Evolutionary conservation across 2,329 filamentous ascomycete species (phyloP).

Genomic region (Coccinonectria pachysandricola): DNA sequence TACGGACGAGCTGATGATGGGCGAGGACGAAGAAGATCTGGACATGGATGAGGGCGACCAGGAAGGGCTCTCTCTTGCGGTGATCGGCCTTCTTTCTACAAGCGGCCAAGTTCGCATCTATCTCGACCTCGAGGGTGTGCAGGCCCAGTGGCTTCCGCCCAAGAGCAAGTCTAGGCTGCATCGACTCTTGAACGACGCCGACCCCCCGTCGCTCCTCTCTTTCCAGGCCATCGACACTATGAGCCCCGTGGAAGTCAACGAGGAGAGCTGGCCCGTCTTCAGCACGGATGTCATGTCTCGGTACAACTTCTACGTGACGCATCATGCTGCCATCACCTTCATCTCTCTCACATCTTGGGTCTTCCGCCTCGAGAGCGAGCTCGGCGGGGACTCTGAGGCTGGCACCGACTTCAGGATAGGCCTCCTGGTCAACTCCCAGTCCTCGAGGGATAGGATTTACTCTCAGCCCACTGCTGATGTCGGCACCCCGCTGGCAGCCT

Average conservation of each 20-base stretch:
- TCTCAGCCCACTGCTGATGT: constrained; percentile 39
- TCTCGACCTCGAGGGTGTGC: constrained; percentile 50
- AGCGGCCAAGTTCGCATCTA: constrained; percentile 53
- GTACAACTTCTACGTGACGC: constrained; percentile 54
- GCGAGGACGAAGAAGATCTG: constrained; percentile 52
- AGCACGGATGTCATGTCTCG: constrained; percentile 50
- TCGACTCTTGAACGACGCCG: constrained; percentile 27
- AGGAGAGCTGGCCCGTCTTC: constrained; percentile 53
- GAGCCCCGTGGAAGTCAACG: constrained; percentile 41
- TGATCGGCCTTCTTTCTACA: constrained; percentile 50
- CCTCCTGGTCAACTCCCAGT: constrained; percentile 48
- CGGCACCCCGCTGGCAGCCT: constrained; percentile 41
- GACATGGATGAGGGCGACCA: constrained; percentile 46
- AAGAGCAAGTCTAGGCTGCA: constrained; percentile 38
- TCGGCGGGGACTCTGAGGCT: constrained; percentile 43
- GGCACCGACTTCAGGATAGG: constrained; percentile 53
- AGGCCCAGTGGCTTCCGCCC: constrained; percentile 56
- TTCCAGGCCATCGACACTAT: constrained; percentile 55
- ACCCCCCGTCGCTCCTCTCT: constrained; percentile 42
- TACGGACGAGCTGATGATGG: constrained; percentile 48
- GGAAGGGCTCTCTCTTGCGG: constrained; percentile 49
- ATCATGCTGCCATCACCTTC: constrained; percentile 49
- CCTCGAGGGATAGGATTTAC: constrained; percentile 47
- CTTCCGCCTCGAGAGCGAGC: constrained; percentile 52
- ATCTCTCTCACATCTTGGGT: constrained; percentile 53